phyloP scores from a whole-genome alignment of 441 rosid species.

The Melastoma candidum region DNA sequence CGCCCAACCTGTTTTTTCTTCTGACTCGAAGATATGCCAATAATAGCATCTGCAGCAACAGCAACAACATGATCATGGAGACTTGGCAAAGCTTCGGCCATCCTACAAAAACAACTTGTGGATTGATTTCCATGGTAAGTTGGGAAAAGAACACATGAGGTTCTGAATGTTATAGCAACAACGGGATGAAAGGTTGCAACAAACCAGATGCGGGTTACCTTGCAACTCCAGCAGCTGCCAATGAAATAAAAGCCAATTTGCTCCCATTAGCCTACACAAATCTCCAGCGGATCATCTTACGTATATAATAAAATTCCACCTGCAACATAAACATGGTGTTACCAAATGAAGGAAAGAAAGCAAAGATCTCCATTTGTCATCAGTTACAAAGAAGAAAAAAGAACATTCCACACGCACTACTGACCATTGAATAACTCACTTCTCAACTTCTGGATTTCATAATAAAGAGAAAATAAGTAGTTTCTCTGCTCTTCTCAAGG shows the following conservation, averaged over 20 bases:
- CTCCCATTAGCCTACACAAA: constrained; percentile 40
- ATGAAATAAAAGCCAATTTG: constrained; percentile 50
- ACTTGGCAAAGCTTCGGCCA: constrained; percentile 42
- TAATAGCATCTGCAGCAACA: constrained; percentile 57
- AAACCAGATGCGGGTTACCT: constrained; percentile 6
- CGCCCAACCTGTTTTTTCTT: constrained; percentile 43
- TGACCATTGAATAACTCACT: constrained; percentile 27
- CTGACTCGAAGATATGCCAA: constrained; percentile 36
- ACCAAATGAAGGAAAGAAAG: constrained; percentile 9
- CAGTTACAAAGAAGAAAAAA: neutral
- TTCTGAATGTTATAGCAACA: neutral
- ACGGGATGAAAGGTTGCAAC: constrained; percentile 26
- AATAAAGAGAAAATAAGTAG: constrained; percentile 30
- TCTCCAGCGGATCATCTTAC: no score
- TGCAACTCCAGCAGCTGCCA: constrained; percentile 28
- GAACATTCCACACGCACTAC: constrained; percentile 5
- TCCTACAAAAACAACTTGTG: constrained; percentile 25
- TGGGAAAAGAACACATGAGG: no score
- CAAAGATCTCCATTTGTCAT: neutral
- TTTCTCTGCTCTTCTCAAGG: constrained; percentile 22
- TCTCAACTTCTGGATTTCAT: constrained; percentile 35
- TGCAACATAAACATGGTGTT: constrained; percentile 26
- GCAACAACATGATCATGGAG: constrained; percentile 66
- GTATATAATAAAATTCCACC: constrained; percentile 21
- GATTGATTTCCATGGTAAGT: neutral